Base-by-base conservation (phyloP, 2,329 filamentous ascomycete genomes). In the Trichoderma guizhouense region DNA sequence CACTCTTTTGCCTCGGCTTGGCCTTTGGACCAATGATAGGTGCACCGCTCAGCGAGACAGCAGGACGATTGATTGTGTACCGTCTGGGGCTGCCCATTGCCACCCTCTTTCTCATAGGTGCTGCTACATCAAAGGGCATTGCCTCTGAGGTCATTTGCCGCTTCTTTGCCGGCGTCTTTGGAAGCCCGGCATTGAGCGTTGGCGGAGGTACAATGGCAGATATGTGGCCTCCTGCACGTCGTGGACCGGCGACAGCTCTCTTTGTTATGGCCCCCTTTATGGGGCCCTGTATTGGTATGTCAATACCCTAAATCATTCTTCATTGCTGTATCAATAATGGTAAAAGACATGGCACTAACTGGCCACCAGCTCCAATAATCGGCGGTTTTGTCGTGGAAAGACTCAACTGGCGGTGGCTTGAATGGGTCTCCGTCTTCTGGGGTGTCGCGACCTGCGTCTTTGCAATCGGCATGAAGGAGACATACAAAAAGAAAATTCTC, bases 11-110 rank as follows among this genome's bases (percentile, higher is more conserved):
- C 90, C 83, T 94, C 5, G 83, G 86, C 72, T 91, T 94, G 90
- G 88, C 88, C 21, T 91, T 94, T 36, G 93, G 93, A 72, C 92
- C 92, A 0, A 83, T 94, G 1, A 93, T 92, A 90, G 93, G 91
- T 89, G 92, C 90, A 0, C 90, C 89, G 0, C 93, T 94, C 76
- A 92, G 90, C 24, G 92, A 94, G 76, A 84, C 82, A 0, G 77
- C 87, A 0, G 92, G 92, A 5, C 86, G 92, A 51, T 86, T 92
- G 55, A 90, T 88, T 4, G 90, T 94, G 71, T 94, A 94, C 76
- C 80, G 93, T 5, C 80, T 85, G 15, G 93, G 91, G 0, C 93
- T 93, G 79, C 80, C 84, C 15, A 80, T 93, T 3, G 93, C 92
- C 76, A 82, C 89, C 18, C 73, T 93, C 12, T 94, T 91, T 81